Conservation (phyloP, 2,329 filamentous ascomycete species). For the Huntiella omanensis region DNA sequence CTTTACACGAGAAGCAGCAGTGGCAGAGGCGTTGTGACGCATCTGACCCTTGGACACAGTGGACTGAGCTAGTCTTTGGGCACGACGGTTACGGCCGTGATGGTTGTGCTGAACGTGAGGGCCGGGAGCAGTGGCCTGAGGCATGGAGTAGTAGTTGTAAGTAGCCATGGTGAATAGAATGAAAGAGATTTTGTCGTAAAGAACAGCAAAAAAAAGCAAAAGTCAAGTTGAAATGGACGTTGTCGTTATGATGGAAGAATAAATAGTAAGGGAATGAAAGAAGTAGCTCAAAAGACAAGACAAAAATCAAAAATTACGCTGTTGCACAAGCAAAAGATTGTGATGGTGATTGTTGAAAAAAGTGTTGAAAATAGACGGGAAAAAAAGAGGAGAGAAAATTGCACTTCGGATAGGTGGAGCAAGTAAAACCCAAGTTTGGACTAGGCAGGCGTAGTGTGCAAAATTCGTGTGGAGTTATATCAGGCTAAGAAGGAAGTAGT, state of each 20-base stretch:
- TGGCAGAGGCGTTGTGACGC: slow-evolving; percentile 40
- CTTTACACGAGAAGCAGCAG: slow-evolving; percentile 47
- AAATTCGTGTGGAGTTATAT: no score
- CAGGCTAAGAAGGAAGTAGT: no score
- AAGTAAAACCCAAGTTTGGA: no score
- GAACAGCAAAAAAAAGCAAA: background rate
- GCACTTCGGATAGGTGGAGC: background rate
- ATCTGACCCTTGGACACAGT: slow-evolving; percentile 62
- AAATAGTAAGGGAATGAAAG: background rate
- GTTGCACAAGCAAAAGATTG: background rate
- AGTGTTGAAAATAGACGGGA: no score
- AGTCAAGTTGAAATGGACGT: background rate
- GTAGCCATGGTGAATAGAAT: slow-evolving; percentile 33
- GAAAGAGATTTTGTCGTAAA: slow-evolving; percentile 11
- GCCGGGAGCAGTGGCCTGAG: slow-evolving; percentile 23
- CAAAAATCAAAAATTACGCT: background rate
- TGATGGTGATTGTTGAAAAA: background rate
- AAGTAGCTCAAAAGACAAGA: background rate
- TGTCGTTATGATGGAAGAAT: background rate
- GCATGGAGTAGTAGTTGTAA: slow-evolving; percentile 43
- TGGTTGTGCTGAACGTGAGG: slow-evolving; percentile 52
- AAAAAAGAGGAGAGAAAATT: background rate
- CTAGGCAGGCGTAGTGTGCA: no score
- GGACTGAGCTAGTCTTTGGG: slow-evolving; percentile 46
- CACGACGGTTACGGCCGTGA: slow-evolving; percentile 70